These are phyloP conservation scores for Arthrobotrys iridis DNA, from an alignment of 2,329 filamentous ascomycete genomes.

Conservation along the genomic window DNA sequence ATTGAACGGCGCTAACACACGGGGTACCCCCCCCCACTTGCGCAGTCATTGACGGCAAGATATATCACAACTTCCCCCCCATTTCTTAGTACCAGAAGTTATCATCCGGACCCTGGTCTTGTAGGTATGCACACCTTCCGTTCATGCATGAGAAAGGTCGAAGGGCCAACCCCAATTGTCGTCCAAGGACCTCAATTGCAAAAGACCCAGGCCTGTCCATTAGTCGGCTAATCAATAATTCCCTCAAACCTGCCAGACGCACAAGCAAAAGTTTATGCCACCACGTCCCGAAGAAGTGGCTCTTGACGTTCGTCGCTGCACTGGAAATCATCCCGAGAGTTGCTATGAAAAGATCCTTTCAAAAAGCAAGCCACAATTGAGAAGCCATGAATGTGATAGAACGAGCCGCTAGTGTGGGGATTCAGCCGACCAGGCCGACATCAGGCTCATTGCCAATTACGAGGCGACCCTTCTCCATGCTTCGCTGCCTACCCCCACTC, in stretches of 20 bases:
- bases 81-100: neutral
- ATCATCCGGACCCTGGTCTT: neutral
- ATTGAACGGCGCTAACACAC: neutral
- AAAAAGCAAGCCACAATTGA: slow-evolving; percentile 20
- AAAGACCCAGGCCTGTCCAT: slow-evolving; percentile 17
- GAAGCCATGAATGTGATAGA: slow-evolving; percentile 12
- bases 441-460: slow-evolving; percentile 48
- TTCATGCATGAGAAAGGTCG: slow-evolving; percentile 36
- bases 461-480: slow-evolving; percentile 32
- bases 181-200: slow-evolving; percentile 12
- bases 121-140: slow-evolving; percentile 31
- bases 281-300: slow-evolving; percentile 42
- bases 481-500: slow-evolving; percentile 38
- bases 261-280: neutral
- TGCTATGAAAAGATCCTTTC: slow-evolving; percentile 19
- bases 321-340: slow-evolving; percentile 26
- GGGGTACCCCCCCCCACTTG: slow-evolving; percentile 7
- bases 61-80: neutral
- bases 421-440: slow-evolving; percentile 25
- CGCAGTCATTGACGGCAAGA: neutral
- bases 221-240: slow-evolving; percentile 52
- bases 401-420: slow-evolving; percentile 21
- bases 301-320: slow-evolving; percentile 26
- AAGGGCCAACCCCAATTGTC: slow-evolving; percentile 15
- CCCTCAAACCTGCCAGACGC: slow-evolving; percentile 32